phyloP scores from a whole-genome alignment of 164 flowering plant species.

The Annona cherimola region DNA sequence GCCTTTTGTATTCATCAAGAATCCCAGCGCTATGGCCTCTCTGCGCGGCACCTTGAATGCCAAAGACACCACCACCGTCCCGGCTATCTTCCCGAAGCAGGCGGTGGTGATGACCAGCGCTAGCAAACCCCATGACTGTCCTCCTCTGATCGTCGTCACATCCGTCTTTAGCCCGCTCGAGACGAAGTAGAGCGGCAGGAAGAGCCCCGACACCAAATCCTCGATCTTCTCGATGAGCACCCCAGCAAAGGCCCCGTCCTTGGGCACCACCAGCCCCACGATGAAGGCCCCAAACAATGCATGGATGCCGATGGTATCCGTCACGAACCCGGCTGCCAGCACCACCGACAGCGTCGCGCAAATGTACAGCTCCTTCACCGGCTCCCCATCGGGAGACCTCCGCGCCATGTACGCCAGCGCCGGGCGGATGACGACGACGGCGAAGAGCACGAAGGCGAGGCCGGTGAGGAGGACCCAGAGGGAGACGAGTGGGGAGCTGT shows the following conservation, averaged over 20 bases:
- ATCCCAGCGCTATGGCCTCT: conserved; percentile 25
- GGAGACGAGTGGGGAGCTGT: conserved; percentile 15
- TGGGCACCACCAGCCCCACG: conserved; percentile 20
- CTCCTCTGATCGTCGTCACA: conserved; percentile 23
- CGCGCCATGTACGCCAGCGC: conserved; percentile 15
- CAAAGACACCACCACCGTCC: conserved; percentile 12
- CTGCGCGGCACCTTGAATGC: conserved; percentile 10
- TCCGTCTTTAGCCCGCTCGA: conserved; percentile 28
- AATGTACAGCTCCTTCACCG: conserved; percentile 20
- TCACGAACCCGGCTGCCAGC: conserved; percentile 18
- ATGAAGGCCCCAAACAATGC: conserved; percentile 26
- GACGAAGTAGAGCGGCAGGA: conserved; percentile 29
- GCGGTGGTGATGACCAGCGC: conserved; percentile 19
- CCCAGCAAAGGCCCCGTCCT: conserved; percentile 23
- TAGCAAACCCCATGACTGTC: conserved; percentile 22
- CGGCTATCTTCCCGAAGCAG: conserved; percentile 22
- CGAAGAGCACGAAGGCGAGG: conserved; percentile 12
- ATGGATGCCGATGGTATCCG: conserved; percentile 26
- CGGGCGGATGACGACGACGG: conserved; percentile 8
- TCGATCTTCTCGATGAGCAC: conserved; percentile 25
- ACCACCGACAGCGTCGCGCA: conserved; percentile 18
- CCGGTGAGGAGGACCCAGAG: conserved; percentile 25
- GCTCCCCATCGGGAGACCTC: conserved; percentile 20
- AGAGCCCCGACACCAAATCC: conserved; percentile 23
- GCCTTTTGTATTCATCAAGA: conserved; percentile 31